phyloP scores from a whole-genome alignment of 306 rosid genomes.

The Cicer bijugum region DNA sequence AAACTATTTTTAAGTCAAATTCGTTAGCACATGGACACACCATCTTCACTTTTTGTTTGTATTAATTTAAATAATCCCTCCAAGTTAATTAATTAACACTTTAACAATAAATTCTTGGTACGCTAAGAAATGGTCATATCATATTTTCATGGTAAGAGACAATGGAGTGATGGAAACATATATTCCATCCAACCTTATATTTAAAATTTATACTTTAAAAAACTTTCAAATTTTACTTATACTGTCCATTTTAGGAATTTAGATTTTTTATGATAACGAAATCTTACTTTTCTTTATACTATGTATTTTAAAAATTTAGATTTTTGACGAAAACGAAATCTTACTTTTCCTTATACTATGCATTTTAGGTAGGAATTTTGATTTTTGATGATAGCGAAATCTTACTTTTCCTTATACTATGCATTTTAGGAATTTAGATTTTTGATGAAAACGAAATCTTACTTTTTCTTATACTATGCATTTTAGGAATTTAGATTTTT shows the following conservation, averaged over 20 bases:
- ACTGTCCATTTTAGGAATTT: too few relatives aligned
- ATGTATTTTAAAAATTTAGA: too few relatives aligned
- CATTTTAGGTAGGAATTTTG: too few relatives aligned
- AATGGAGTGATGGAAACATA: background rate
- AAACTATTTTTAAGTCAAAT: slow-evolving; percentile 8
- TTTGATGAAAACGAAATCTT: too few relatives aligned
- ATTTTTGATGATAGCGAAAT: too few relatives aligned
- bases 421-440: too few relatives aligned
- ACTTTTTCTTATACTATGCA: too few relatives aligned
- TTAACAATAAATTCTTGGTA: background rate
- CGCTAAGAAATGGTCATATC: background rate
- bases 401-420: too few relatives aligned
- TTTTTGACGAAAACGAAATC: too few relatives aligned
- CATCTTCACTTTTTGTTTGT: slow-evolving; percentile 1
- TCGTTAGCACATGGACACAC: slow-evolving; percentile 24
- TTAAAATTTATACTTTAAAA: background rate
- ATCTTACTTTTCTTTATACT: too few relatives aligned
- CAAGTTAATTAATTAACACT: background rate
- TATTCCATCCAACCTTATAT: background rate
- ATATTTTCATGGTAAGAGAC: background rate
- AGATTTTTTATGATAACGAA: background rate
- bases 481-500: too few relatives aligned
- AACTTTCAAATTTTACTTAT: background rate
- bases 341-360: too few relatives aligned
- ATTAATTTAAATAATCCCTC: background rate